phyloP scores from a whole-genome alignment of 495 filamentous ascomycete genomes.

The Annulohypoxylon bovei region DNA sequence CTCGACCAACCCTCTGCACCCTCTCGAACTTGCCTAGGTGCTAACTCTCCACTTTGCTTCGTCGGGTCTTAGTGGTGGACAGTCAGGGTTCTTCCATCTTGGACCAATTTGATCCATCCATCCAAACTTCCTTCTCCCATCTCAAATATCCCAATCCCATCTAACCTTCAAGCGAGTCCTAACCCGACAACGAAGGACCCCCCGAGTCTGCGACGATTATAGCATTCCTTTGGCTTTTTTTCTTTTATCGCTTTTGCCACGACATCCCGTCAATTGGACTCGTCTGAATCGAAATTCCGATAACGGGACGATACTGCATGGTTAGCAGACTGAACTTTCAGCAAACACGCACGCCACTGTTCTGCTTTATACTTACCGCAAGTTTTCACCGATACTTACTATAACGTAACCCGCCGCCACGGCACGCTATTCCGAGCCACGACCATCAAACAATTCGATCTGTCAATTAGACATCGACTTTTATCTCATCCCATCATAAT shows the following conservation, averaged over 20 bases:
- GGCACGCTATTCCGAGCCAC: slow-evolving; percentile 34
- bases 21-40: not conserved
- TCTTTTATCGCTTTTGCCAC: slow-evolving; percentile 11
- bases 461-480: slow-evolving; percentile 21
- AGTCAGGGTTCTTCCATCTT: slow-evolving; percentile 40
- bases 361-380: slow-evolving; percentile 63
- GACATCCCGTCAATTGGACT: slow-evolving; percentile 34
- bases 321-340: slow-evolving; percentile 9
- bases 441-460: slow-evolving; percentile 20
- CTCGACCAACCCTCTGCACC: slow-evolving; percentile 3
- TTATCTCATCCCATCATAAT: slow-evolving; percentile 7
- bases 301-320: slow-evolving; percentile 21
- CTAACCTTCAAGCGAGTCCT: not conserved
- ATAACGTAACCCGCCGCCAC: slow-evolving; percentile 10
- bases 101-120: slow-evolving; percentile 28
- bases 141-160: slow-evolving; percentile 25
- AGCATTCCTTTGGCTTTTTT: not conserved
- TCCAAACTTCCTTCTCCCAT: slow-evolving; percentile 25
- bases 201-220: not conserved
- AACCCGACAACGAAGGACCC: not conserved
- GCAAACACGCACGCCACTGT: slow-evolving; percentile 19
- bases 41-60: slow-evolving; percentile 7
- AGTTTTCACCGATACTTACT: slow-evolving; percentile 47
- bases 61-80: slow-evolving; percentile 5
- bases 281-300: slow-evolving; percentile 16